Conservation (phyloP, 164 flowering plant genomes). For the Cinnamomum chago region DNA sequence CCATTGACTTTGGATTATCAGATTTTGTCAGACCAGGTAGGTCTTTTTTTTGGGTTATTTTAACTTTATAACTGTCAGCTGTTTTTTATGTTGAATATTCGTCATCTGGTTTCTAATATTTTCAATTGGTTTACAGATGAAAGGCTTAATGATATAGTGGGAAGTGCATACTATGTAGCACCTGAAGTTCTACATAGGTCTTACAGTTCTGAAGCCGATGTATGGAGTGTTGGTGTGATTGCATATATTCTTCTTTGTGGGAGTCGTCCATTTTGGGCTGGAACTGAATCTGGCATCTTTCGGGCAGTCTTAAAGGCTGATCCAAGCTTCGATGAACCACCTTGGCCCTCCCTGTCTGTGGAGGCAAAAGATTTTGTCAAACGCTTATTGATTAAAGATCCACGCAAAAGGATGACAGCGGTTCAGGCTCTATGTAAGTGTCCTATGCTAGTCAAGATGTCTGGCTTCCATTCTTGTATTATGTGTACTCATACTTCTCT, state of each 20-base stretch:
- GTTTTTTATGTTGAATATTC: not conserved
- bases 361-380: constrained; percentile 92
- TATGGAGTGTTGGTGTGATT: constrained; percentile 98
- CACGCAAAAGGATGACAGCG: constrained; percentile 79
- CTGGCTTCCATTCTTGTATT: constrained; percentile 7
- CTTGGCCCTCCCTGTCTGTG: constrained; percentile 80
- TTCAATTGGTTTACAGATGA: constrained; percentile 57
- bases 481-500: constrained; percentile 8
- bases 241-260: constrained; percentile 93
- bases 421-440: constrained; percentile 86
- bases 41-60: constrained; percentile 7
- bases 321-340: constrained; percentile 79
- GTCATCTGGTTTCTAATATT: constrained; percentile 5
- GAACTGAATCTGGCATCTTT: constrained; percentile 94
- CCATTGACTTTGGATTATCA: constrained; percentile 90
- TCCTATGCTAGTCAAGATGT: not conserved
- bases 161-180: constrained; percentile 98
- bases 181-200: constrained; percentile 96
- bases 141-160: constrained; percentile 95
- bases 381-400: constrained; percentile 69
- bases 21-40: constrained; percentile 93
- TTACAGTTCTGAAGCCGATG: constrained; percentile 90
- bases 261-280: constrained; percentile 98
- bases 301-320: constrained; percentile 84
- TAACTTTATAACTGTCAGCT: not conserved